These are phyloP conservation scores for Yamadazyma songkhlaensis DNA, from an alignment of 1,139 yeast genomes.

Conservation along the genomic window DNA sequence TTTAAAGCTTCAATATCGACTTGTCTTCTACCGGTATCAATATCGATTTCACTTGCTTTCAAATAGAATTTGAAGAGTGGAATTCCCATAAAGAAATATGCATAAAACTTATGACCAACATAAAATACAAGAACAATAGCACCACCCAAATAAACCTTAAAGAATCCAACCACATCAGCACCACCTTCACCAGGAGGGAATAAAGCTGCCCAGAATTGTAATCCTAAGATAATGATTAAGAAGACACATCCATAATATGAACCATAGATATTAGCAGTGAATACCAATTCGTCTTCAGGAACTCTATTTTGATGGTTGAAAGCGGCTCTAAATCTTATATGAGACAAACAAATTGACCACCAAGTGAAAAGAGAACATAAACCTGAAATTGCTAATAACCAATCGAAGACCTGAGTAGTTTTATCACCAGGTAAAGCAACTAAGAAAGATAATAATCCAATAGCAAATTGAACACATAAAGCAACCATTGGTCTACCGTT, in stretches of 20 bases:
- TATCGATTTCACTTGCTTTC: conserved; percentile 34
- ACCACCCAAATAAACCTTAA: conserved; percentile 31
- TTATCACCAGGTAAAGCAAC: conserved; percentile 28
- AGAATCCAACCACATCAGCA: conserved; percentile 30
- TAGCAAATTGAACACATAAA: conserved; percentile 39
- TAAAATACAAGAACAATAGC: conserved; percentile 27
- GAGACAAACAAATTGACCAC: conserved; percentile 33
- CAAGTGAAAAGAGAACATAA: conserved; percentile 40
- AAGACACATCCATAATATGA: conserved; percentile 32
- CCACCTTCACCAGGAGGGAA: conserved; percentile 32
- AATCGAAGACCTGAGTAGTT: conserved; percentile 30
- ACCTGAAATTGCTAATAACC: conserved; percentile 43
- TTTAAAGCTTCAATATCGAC: conserved; percentile 36
- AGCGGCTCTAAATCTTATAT: conserved; percentile 31
- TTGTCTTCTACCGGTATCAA: conserved; percentile 43
- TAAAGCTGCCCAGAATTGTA: conserved; percentile 42
- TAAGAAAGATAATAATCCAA: conserved; percentile 31
- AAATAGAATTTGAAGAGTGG: conserved; percentile 31
- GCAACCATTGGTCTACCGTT: conserved; percentile 37
- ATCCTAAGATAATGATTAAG: conserved; percentile 23
- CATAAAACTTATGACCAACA: conserved; percentile 33
- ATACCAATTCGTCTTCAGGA: conserved; percentile 30
- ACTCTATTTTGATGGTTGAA: conserved; percentile 24
- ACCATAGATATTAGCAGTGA: conserved; percentile 22
- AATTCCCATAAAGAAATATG: conserved; percentile 18